Percentiles rank a stretch among this genome's conserved stretches.
These are phyloP conservation scores for Acer saccharum DNA, from an alignment of 345 rosid genomes.

Conservation along the genomic window DNA sequence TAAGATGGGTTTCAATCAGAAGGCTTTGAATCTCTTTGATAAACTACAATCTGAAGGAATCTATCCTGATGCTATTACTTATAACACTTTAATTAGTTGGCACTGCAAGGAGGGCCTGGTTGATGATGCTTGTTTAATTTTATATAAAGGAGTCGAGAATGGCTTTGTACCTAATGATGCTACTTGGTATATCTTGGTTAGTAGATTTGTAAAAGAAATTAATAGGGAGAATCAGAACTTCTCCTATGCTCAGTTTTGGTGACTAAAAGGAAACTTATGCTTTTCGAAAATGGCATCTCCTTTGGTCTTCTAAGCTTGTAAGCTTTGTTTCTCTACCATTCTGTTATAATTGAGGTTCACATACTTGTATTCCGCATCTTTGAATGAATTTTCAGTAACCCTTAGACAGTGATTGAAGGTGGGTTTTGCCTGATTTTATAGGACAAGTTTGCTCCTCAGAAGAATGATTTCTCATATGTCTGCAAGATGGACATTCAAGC, in stretches of 20 bases:
- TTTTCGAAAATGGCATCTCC: background rate
- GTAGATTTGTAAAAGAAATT: constrained; percentile 31
- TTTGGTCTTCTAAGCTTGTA: background rate
- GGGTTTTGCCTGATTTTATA: background rate
- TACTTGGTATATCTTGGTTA: constrained; percentile 73
- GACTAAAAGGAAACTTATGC: background rate
- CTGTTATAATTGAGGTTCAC: background rate
- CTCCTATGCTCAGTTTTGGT: constrained; percentile 6
- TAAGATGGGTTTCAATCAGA: constrained; percentile 50
- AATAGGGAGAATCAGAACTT: constrained; percentile 8
- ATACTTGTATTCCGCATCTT: background rate
- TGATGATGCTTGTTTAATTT: constrained; percentile 61
- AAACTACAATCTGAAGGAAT: constrained; percentile 71
- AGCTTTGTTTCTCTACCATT: constrained; percentile 6
- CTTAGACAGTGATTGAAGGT: background rate
- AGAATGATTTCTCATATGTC: background rate
- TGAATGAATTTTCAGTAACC: background rate
- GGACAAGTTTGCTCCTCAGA: background rate
- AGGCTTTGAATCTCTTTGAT: constrained; percentile 66
- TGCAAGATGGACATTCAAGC: background rate
- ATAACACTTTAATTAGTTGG: constrained; percentile 81
- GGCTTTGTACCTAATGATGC: constrained; percentile 62
- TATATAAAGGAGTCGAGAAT: constrained; percentile 49
- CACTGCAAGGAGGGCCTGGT: constrained; percentile 59
- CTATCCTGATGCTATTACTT: constrained; percentile 71